phyloP scores from a whole-genome alignment of 495 filamentous ascomycete species.

The Aspergillus affinis region DNA sequence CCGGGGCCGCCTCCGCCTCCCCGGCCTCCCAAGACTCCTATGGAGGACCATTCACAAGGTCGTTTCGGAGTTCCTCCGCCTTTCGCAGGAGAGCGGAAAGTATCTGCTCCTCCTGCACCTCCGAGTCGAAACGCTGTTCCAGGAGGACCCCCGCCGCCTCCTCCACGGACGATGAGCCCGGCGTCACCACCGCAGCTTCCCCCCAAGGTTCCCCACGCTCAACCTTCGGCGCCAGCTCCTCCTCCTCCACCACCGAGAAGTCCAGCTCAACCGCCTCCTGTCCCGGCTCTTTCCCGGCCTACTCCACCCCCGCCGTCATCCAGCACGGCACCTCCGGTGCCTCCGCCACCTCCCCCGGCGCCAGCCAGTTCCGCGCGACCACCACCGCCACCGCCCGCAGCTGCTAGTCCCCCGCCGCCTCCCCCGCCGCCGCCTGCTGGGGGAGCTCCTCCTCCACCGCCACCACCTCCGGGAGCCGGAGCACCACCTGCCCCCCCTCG shows the following conservation, averaged over 20 bases:
- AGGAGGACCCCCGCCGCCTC: conserved; percentile 62
- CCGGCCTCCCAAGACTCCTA: conserved; percentile 79
- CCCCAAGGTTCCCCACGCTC: conserved; percentile 61
- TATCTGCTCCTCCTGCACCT: conserved; percentile 68
- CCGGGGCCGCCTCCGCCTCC: conserved; percentile 82
- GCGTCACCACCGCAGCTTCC: conserved; percentile 64
- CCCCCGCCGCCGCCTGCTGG: conserved; percentile 52
- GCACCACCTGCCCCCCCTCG: conserved; percentile 30
- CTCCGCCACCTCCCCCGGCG: conserved; percentile 34
- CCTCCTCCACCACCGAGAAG: conserved; percentile 60
- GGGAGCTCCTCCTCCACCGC: conserved; percentile 25
- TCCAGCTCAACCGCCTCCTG: conserved; percentile 51
- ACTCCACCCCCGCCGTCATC: conserved; percentile 35
- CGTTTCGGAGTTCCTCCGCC: conserved; percentile 74
- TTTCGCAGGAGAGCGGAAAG: conserved; percentile 67
- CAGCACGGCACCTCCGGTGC: conserved; percentile 23
- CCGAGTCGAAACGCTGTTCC: conserved; percentile 62
- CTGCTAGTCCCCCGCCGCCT: conserved; percentile 24
- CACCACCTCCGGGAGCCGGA: conserved; percentile 52
- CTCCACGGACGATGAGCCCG: conserved; percentile 60
- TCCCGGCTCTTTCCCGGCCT: conserved; percentile 32
- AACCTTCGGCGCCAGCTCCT: conserved; percentile 41
- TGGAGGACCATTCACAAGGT: conserved; percentile 55
- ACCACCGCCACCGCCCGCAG: conserved; percentile 35
- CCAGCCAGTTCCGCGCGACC: conserved; percentile 18